Percentiles rank a stretch among this genome's conserved stretches.
These are phyloP conservation scores for Capsicum chinense DNA, from an alignment of 257 asterid genomes.

Conservation along the genomic window DNA sequence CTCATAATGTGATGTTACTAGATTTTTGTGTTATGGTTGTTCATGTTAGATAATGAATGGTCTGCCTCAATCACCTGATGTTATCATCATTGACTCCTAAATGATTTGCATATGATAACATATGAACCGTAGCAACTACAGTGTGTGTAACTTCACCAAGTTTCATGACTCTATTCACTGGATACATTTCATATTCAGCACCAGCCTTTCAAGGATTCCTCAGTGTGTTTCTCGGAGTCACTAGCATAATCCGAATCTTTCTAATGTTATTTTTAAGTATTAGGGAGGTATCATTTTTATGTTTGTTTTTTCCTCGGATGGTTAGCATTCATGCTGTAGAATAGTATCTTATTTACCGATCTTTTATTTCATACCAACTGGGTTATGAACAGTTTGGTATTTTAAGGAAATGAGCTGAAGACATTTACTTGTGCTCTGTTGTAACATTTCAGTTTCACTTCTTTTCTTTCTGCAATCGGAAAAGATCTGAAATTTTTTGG, in stretches of 20 bases:
- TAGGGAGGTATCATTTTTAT: neutral
- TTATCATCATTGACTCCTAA: neutral
- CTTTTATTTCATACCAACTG: neutral
- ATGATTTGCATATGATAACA: neutral
- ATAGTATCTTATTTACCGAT: neutral
- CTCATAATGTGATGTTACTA: neutral
- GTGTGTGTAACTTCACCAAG: neutral
- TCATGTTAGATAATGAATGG: neutral
- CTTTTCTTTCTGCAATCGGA: neutral
- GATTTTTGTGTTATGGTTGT: neutral
- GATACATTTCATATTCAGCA: neutral
- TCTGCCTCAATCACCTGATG: neutral
- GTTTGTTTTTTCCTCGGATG: neutral
- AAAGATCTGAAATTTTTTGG: neutral
- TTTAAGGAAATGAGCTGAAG: neutral
- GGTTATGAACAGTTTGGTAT: neutral
- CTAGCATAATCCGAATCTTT: neutral
- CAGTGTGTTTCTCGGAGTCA: neutral
- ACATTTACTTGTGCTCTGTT: neutral
- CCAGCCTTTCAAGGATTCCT: neutral
- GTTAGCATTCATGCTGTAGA: neutral
- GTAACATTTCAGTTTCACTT: neutral
- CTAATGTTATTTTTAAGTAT: neutral
- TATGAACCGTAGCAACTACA: neutral
- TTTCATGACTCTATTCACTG: neutral